A percentile compares a stretch with the other conserved stretches of the same genome.
These are phyloP conservation scores for Prunus salicina DNA, from an alignment of 306 rosid genomes.

Conservation along the genomic window DNA sequence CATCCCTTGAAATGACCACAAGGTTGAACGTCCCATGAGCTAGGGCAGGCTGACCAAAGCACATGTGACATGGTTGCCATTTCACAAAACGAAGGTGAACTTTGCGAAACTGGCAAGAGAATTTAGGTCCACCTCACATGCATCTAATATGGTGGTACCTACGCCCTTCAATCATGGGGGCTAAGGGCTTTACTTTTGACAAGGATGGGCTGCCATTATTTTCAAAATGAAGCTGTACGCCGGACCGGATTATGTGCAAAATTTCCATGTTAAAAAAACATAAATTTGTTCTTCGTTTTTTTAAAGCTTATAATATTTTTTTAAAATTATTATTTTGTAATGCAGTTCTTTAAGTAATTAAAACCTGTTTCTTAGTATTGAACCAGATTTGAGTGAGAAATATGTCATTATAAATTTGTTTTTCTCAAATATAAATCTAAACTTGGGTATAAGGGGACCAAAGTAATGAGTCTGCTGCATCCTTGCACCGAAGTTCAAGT, in stretches of 20 bases:
- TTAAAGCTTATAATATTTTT: neutral
- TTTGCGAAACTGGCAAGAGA: neutral
- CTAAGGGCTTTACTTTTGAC: neutral
- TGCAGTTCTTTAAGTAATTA: no score
- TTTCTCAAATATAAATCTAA: no score
- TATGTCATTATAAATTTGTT: no score
- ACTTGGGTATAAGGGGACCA: no score
- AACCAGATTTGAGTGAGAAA: no score
- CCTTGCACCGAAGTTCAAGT: no score
- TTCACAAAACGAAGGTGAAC: neutral
- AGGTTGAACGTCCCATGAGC: neutral
- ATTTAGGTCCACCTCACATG: conserved; percentile 18
- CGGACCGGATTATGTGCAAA: neutral
- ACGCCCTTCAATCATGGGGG: neutral
- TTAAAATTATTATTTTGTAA: neutral
- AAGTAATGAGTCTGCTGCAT: no score
- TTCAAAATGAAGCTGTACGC: neutral
- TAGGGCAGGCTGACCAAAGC: neutral
- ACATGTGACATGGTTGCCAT: conserved; percentile 8
- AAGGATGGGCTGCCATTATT: neutral
- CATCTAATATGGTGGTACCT: neutral
- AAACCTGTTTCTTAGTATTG: neutral
- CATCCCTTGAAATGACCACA: neutral
- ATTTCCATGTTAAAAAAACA: neutral
- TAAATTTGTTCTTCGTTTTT: neutral